Evolutionary conservation across 2,329 filamentous ascomycete species (phyloP).

Genomic region (Arthrobotrys sphaeroides): DNA sequence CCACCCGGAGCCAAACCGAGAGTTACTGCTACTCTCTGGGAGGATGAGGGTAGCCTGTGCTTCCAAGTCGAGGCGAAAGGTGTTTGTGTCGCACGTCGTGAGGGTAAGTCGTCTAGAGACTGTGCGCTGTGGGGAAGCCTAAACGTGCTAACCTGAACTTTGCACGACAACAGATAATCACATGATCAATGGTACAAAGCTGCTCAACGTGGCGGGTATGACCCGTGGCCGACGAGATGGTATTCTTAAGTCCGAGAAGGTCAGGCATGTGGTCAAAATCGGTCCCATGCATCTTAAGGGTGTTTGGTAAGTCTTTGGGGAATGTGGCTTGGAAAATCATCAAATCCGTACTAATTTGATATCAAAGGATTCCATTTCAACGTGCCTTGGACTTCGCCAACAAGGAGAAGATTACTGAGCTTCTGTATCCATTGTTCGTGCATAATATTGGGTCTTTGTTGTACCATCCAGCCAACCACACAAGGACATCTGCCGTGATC

Average conservation of each 20-base stretch:
- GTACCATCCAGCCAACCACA: slow-evolving; percentile 91
- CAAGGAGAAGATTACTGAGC: slow-evolving; percentile 98
- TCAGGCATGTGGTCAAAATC: slow-evolving; percentile 96
- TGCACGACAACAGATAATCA: slow-evolving; percentile 76
- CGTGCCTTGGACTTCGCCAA: slow-evolving; percentile 98
- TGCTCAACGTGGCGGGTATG: slow-evolving; percentile 97
- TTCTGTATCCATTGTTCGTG: slow-evolving; percentile 93
- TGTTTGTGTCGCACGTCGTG: slow-evolving; percentile 91
- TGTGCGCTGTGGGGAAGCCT: slow-evolving; percentile 19
- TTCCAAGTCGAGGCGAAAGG: slow-evolving; percentile 97
- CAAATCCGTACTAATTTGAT: slow-evolving; percentile 44
- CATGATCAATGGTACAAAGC: slow-evolving; percentile 98
- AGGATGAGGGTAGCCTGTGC: slow-evolving; percentile 96
- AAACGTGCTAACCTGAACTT: slow-evolving; percentile 29
- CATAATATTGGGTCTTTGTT: slow-evolving; percentile 94
- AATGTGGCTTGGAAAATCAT: neutral
- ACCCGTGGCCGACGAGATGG: slow-evolving; percentile 93
- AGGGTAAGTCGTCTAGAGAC: slow-evolving; percentile 70
- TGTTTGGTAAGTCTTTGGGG: slow-evolving; percentile 76
- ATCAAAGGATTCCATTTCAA: slow-evolving; percentile 89
- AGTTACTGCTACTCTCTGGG: slow-evolving; percentile 96
- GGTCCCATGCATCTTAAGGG: slow-evolving; percentile 99
- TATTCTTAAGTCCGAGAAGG: slow-evolving; percentile 97
- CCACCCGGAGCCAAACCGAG: slow-evolving; percentile 95
- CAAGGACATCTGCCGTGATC: slow-evolving; percentile 83